Evolutionary conservation across 2,329 filamentous ascomycete species (phyloP).

Genomic region (Botrytis pseudocinerea): DNA sequence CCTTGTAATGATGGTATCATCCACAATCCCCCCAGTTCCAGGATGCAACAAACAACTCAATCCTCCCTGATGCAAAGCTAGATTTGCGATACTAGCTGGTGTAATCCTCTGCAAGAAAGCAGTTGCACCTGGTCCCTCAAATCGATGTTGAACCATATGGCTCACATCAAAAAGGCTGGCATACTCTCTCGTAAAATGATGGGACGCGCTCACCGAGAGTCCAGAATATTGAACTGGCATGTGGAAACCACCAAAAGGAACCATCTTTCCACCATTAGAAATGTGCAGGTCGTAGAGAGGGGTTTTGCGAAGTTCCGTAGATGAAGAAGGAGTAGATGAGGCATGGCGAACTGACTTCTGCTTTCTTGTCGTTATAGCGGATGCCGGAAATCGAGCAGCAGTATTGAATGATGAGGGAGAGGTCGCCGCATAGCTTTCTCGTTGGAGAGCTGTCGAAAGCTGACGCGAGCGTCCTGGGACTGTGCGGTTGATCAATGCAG

Average conservation of each 20-base stretch:
- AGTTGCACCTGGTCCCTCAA: conserved; percentile 77
- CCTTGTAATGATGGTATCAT: conserved; percentile 88
- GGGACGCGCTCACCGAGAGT: conserved; percentile 77
- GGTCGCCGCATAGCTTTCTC: conserved; percentile 21
- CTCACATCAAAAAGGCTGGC: conserved; percentile 93
- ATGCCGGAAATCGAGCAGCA: conserved; percentile 11
- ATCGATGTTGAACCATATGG: conserved; percentile 92
- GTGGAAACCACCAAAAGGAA: conserved; percentile 88
- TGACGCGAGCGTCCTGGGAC: conserved; percentile 30
- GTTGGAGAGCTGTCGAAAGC: conserved; percentile 35
- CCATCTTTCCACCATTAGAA: conserved; percentile 83
- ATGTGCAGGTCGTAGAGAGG: conserved; percentile 78
- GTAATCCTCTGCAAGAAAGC: conserved; percentile 83
- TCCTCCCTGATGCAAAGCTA: conserved; percentile 70
- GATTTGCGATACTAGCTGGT: conserved; percentile 67
- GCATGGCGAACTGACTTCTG: conserved; percentile 26
- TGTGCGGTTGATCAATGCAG: conserved; percentile 23
- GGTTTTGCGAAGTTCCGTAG: conserved; percentile 57
- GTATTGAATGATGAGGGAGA: conserved; percentile 20
- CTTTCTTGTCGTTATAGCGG: conserved; percentile 1
- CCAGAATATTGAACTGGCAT: conserved; percentile 91
- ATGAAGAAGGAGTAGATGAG: conserved; percentile 26
- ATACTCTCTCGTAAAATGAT: conserved; percentile 84
- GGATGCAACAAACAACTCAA: conserved; percentile 83
- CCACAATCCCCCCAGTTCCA: conserved; percentile 83